A percentile compares a stretch with the other conserved stretches of the same genome.
These are phyloP conservation scores for Neurospora hispaniola DNA, from an alignment of 495 filamentous ascomycete species.

Conservation along the genomic window DNA sequence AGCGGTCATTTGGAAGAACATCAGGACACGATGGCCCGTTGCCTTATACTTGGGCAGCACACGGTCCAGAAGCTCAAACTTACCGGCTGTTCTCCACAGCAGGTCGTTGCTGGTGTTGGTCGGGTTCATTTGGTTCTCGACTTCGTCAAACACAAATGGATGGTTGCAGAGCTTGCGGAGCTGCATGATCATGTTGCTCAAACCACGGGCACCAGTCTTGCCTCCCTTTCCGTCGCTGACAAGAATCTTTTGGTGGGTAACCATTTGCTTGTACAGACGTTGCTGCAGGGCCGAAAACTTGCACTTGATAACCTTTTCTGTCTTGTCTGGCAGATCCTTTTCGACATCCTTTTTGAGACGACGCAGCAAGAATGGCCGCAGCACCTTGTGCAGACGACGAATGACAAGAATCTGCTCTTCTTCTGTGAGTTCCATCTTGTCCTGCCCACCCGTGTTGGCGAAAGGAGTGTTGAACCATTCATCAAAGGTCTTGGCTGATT, in stretches of 20 bases:
- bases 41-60: constrained; percentile 85
- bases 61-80: constrained; percentile 91
- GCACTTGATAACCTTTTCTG: constrained; percentile 97
- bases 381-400: constrained; percentile 94
- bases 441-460: constrained; percentile 93
- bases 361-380: constrained; percentile 92
- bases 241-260: constrained; percentile 84
- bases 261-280: constrained; percentile 91
- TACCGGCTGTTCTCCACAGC: constrained; percentile 91
- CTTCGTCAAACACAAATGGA: constrained; percentile 95
- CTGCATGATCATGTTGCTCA: constrained; percentile 99
- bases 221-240: constrained; percentile 93
- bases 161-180: constrained; percentile 98
- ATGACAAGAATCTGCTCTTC: constrained; percentile 99
- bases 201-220: constrained; percentile 86
- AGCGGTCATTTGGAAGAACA: constrained; percentile 99
- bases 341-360: constrained; percentile 99
- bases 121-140: constrained; percentile 97
- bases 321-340: constrained; percentile 96
- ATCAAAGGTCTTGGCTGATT: constrained; percentile 97
- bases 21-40: constrained; percentile 85
- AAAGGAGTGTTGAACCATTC: constrained; percentile 99
- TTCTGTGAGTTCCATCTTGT: constrained; percentile 97
- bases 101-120: constrained; percentile 76
- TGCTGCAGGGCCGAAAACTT: constrained; percentile 91